Evolutionary conservation across 306 rosid species (phyloP), one percentile per base, ranked within the genome.

Genomic region (Coriaria nepalensis): DNA sequence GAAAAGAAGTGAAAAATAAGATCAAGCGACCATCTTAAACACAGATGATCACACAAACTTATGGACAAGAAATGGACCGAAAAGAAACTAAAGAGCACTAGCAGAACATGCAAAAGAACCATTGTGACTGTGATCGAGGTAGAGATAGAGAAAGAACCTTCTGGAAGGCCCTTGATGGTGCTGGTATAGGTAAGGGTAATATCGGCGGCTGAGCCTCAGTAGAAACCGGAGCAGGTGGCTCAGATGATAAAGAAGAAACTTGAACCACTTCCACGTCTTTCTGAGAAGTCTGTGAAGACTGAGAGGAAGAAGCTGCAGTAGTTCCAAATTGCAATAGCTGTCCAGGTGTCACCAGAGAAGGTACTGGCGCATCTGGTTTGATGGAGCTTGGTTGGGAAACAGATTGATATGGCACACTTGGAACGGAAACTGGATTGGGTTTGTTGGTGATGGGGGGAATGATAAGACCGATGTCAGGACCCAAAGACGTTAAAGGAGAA

Each of bases 181-280:
- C 64, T 59, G 83, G 55, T 38, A 61, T 61, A 10, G 95, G 95
- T 56, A 83, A 60, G n/a, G 94, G 94, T 66, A 88, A 69, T 65
- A 84, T 78, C 44, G 94, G 93, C 8, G 88, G 86, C 63, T 78
- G 87, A 42, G 71, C 47, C 67, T 74, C 93, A 10, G 88, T 45
- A 13, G 77, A 61, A 59, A 69, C 70, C 32, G 79, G 62, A 35
- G 60, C 40, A 35, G 72, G 52, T 37, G 47, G 67, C 50, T 78
- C 83, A 10, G 72, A 57, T 46, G 81, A 47, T 52, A 83, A 44
- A 8, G 86, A 71, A 35, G 81, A 72, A 52, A 68, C 78, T 52
- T 74, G 79, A 70, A 88, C 75, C 49, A 81, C 86, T 58, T 88
- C 95, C 55, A 83, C 90, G 63, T 83, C 86, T 73, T 78, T 81